Evolutionary conservation across 768 basidiomycete genomes (phyloP).

Genomic region (Tubosaeta sp.): DNA sequence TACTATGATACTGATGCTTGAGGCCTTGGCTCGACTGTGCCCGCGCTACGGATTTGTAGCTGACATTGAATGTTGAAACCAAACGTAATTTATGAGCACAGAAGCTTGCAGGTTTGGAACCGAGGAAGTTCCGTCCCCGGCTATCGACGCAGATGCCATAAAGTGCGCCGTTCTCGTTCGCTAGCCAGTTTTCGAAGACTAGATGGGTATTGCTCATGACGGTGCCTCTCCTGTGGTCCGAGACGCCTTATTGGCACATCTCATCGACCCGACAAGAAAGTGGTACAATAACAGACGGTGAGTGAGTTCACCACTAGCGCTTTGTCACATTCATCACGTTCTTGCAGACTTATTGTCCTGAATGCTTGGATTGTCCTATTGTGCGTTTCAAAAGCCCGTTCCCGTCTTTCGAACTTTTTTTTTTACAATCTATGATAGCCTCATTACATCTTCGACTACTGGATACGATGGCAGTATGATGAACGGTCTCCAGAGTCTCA

Average conservation of each 20-base stretch:
- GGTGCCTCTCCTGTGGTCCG: constrained; percentile 28
- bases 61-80: no score
- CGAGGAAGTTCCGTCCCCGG: no score
- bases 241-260: constrained; percentile 43
- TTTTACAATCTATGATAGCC: constrained; percentile 30
- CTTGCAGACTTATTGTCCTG: constrained; percentile 50
- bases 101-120: no score
- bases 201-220: constrained; percentile 51
- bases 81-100: no score
- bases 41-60: no score
- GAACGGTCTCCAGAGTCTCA: constrained; percentile 71
- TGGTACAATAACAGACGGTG: constrained; percentile 77
- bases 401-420: not conserved
- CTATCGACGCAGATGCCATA: no score
- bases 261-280: constrained; percentile 60
- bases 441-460: constrained; percentile 72
- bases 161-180: no score
- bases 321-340: not conserved
- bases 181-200: no score
- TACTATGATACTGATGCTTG: no score
- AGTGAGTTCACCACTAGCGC: constrained; percentile 3
- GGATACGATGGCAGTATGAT: constrained; percentile 78
- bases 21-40: no score
- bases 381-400: constrained; percentile 33
- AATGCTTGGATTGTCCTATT: constrained; percentile 69